Evolutionary conservation across 352 stramenopile genomes (phyloP), one percentile per base, ranked within the genome.

Genomic region (Pythium grandisporangium): DNA sequence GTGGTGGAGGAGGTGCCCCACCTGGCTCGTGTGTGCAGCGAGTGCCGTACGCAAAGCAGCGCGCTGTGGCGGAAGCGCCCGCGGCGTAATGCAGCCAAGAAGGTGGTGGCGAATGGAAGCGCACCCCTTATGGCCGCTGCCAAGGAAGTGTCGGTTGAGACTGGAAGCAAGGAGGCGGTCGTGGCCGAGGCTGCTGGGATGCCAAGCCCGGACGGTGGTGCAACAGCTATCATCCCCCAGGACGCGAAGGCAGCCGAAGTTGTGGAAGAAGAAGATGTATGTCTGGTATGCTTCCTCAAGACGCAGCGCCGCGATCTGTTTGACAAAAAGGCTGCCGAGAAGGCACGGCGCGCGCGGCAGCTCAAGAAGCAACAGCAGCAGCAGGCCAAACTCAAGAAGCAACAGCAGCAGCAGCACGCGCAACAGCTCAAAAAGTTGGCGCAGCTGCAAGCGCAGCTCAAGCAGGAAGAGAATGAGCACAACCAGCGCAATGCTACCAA

Each of bases 251-350:
- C 26, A 37, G 25, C 4, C 19, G 25, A 48, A 41, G 29, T 51
- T 24, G 42, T 66, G 2, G 36, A 47, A 5, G 34, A 60, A 17
- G 61, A 70, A 17, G 72, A 87, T 41, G 36, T 88, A 23, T 93
- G 80, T 37, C 37, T 89, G 22, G 30, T 47, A 29, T 93, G 80
- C 57, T 93, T 64, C 45, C 32, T 89, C 21, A 85, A 82, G 56
- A 64, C 78, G 26, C 58, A 90, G 54, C 55, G 73, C 26, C 38
- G 53, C 20, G 73, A 90, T 30, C 36, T 90, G 30, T 84, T 90
- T 35, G 58, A 69, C 17, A 62, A 64, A 35, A 87, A 85, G 41
- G 48, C 51, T 16, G 29, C 52, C 0, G 68, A 82, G 22, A 75
- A 66, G 22, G 59, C 50, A 12, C 22, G 35, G 25, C 2, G 46